Evolutionary conservation across 495 filamentous ascomycete genomes (phyloP), one percentile per base, ranked within the genome.

Genomic region (Neurospora tetraspora): DNA sequence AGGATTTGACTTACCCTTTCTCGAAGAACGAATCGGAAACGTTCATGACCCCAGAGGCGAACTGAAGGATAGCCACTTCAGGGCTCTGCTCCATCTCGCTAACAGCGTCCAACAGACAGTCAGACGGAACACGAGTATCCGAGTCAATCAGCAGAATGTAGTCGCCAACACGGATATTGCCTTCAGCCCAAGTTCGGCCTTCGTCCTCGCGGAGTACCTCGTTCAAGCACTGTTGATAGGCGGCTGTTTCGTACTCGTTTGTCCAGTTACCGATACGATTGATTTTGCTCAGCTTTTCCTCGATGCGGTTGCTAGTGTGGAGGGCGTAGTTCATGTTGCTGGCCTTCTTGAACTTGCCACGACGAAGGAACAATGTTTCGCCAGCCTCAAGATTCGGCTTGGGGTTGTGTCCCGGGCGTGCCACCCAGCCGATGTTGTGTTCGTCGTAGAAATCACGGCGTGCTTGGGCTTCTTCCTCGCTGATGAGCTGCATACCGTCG

Each of bases 291-390:
- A 92, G 82, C 73, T 86, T 89, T 2, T 88, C 86, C 76, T 91
- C 90, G 39, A 91, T 86, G 16, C 85, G 81, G 69, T 86, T 86
- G 77, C 86, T 89, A 39, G 88, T 77, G 79, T 83, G 83, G 77
- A 91, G 77, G 11, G 86, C 88, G 69, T 89, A 92, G 78, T 92
- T 92, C 90, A 92, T 92, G 80, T 92, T 92, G 37, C 89, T 91
- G 34, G 89, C 89, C 78, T 91, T 92, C 83, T 92, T 92, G 83
- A 92, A 92, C 78, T 91, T 91, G 65, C 90, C 90, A 8, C 86
- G 82, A 12, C 90, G 86, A 36, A 87, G 74, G 77, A 90, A 91
- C 75, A 77, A 73, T 43, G 70, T 74, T 23, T 78, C 80, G 39
- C 77, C 82, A 38, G 78, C 76, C 36, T 77, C 72, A 71, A 80